Evolutionary conservation across 129 eudicot species (phyloP).

Genomic region (Helianthus annuus): DNA sequence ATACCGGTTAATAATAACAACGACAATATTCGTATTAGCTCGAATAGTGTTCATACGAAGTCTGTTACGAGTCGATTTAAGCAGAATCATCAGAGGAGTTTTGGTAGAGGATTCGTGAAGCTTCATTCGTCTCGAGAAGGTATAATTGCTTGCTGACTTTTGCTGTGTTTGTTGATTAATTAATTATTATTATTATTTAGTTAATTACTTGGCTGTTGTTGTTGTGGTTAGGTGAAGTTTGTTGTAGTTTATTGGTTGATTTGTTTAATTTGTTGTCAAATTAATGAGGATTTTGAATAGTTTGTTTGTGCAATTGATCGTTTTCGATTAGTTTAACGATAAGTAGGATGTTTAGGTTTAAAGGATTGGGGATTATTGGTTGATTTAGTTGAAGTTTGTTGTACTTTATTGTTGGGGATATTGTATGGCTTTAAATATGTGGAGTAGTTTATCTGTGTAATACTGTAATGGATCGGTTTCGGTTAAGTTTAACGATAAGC

Average conservation of each 20-base stretch:
- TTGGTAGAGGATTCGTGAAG: slow-evolving; percentile 42
- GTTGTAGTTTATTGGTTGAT: slow-evolving; percentile 14
- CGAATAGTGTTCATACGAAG: slow-evolving; percentile 35
- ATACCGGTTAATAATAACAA: slow-evolving; percentile 31
- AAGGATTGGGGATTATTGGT: not conserved
- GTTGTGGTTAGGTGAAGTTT: slow-evolving; percentile 4
- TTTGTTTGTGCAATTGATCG: not conserved
- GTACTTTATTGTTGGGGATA: no score
- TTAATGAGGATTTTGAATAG: not conserved
- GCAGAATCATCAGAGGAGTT: slow-evolving; percentile 43
- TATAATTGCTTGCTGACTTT: slow-evolving; percentile 6
- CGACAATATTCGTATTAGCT: slow-evolving; percentile 32
- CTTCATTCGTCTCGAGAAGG: slow-evolving; percentile 60
- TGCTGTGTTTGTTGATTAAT: slow-evolving; percentile 9
- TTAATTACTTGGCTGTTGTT: not conserved
- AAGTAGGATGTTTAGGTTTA: not conserved
- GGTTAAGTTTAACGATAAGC: no score
- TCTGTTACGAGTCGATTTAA: slow-evolving; percentile 39
- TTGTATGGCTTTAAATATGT: no score
- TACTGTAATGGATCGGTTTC: no score
- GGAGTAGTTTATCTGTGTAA: no score
- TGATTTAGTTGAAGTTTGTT: no score
- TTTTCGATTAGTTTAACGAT: not conserved
- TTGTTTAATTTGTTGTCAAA: slow-evolving; percentile 12
- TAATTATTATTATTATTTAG: not conserved